Base-by-base conservation (phyloP, 73 alveolate species). In the Paramecium tetraurelia region DNA sequence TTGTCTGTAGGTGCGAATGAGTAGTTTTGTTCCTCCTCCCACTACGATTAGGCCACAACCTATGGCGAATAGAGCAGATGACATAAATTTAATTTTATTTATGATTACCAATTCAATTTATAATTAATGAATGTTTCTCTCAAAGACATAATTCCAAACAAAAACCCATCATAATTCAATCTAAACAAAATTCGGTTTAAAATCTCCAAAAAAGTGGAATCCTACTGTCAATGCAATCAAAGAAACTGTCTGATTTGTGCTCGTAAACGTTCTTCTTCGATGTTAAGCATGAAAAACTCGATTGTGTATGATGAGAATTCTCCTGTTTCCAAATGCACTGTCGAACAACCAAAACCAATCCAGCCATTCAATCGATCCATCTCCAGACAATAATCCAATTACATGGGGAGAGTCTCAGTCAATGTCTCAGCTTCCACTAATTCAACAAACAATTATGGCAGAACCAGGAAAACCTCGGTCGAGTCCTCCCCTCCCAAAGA, bases 221-320 rank as follows among this genome's bases (percentile, higher is more conserved):
- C 57, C 5, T 22, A 38, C 18, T 80, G 90, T 46, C 9, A 80
- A 44, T 80, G 90, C 40, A 80, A 80, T 46, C 76, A 80, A 24
- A 80, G 57, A 8, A 80, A 41, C 57, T 80, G 90, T 43, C 57
- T 80, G 21, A 80, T 80, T 80, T 80, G 90, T 48, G 43, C 76
- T 24, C 71, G 90, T 40, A 80, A 80, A 35, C 48, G 90, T 20
- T 80, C 90, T 16, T 43, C 76, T 21, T 80, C 90, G 29, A 80
- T 80, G 90, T 22, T 80, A 7, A 44, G 76, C 72, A 80, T 80
- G 90, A 80, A 80, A 80, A 80, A 80, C 29, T 80, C 90, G 11
- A 31, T 80, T 14, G 53, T 80, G 5, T 71, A 16, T 7, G 76
- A 46, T 48, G 90, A 80, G 18, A 44, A 80, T 14, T 80, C 90